Evolutionary conservation across 768 basidiomycete genomes (phyloP).

Genomic region (Rhizopogon sp.): DNA sequence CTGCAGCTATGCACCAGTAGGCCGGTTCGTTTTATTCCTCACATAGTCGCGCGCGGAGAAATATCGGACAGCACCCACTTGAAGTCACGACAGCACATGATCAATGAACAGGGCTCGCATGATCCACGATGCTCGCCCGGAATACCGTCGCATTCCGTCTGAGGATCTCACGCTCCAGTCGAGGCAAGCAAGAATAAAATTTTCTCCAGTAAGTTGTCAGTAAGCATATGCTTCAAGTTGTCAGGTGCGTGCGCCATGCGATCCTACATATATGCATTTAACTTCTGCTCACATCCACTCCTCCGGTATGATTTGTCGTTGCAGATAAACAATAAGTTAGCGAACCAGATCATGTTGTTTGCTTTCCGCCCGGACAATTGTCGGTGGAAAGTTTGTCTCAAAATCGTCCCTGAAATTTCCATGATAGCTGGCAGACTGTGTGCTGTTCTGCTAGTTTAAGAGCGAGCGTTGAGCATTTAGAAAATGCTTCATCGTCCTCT

Average conservation of each 20-base stretch:
- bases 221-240: no score
- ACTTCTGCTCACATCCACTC: no score
- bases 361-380: conserved; percentile 37
- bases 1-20: background rate
- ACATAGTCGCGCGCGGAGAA: background rate
- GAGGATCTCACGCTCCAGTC: no score
- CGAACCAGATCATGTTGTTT: background rate
- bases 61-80: conserved; percentile 1
- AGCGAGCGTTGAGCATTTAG: conserved; percentile 24
- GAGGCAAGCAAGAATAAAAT: no score
- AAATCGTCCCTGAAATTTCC: conserved; percentile 26
- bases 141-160: no score
- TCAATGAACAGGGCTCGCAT: background rate
- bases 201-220: no score
- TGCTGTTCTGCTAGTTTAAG: conserved; percentile 35
- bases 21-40: background rate
- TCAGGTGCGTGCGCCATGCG: no score
- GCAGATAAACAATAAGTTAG: background rate
- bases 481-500: conserved; percentile 26
- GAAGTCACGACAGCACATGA: background rate
- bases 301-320: background rate
- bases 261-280: no score
- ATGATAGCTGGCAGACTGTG: conserved; percentile 10
- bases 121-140: background rate
- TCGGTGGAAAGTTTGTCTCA: conserved; percentile 33